Conservation (phyloP, 768 basidiomycete species). For the Podaxis sp. region DNA sequence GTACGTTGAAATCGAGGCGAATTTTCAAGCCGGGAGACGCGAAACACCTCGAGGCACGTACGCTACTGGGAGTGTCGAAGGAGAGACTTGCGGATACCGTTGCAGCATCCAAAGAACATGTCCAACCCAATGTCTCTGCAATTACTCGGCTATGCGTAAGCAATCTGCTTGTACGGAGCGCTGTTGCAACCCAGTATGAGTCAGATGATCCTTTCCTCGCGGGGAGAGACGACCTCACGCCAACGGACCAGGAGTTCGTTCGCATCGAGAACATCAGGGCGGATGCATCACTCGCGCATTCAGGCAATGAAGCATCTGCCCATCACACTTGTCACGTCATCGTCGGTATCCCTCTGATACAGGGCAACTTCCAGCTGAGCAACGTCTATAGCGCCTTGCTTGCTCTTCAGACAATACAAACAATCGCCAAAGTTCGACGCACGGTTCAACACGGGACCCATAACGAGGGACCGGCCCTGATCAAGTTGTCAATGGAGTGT, state of each 20-base stretch:
- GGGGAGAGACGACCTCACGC: constrained; percentile 45
- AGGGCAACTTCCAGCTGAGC: constrained; percentile 51
- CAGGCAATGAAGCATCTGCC: constrained; percentile 12
- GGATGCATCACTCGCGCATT: constrained; percentile 24
- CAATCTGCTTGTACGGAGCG: constrained; percentile 51
- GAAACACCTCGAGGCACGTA: constrained; percentile 39
- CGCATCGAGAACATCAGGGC: constrained; percentile 28
- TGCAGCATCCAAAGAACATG: constrained; percentile 32
- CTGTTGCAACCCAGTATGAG: constrained; percentile 62
- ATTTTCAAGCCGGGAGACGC: constrained; percentile 31
- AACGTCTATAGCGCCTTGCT: constrained; percentile 70
- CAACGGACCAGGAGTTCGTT: constrained; percentile 41
- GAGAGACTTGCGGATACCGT: constrained; percentile 46
- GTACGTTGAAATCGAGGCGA: constrained; percentile 40
- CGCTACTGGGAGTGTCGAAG: constrained; percentile 49
- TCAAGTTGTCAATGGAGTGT: constrained; percentile 1
- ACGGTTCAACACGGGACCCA: not conserved
- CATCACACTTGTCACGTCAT: constrained; percentile 42
- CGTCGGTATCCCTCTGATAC: constrained; percentile 48
- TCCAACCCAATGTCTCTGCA: constrained; percentile 30
- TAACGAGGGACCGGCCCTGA: not conserved
- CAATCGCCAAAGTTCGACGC: constrained; percentile 24
- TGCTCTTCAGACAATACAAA: constrained; percentile 47
- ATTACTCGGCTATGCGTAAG: constrained; percentile 41
- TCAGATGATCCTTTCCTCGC: constrained; percentile 61